These are phyloP conservation scores for Backusella macrospora DNA, from an alignment of 192 early-diverging fungal genomes.

Conservation along the genomic window DNA sequence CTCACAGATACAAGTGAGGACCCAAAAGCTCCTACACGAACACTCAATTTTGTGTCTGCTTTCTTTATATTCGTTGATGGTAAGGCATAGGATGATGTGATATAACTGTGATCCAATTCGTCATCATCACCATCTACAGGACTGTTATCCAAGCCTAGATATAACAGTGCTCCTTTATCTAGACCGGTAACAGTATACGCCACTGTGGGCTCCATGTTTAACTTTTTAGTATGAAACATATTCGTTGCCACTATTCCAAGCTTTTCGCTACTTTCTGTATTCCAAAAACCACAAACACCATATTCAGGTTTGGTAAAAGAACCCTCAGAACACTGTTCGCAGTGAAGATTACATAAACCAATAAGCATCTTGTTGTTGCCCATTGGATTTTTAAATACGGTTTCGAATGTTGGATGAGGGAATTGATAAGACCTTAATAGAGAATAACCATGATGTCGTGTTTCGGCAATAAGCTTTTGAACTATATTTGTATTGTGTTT, in stretches of 20 bases:
- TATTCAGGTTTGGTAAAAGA: background rate
- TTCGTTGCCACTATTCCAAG: background rate
- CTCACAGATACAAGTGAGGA: slow-evolving; percentile 3
- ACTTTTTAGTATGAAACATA: slow-evolving; percentile 4
- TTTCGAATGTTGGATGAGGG: slow-evolving; percentile 16
- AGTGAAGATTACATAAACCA: slow-evolving; percentile 26
- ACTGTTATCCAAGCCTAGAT: background rate
- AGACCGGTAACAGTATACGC: slow-evolving; percentile 10
- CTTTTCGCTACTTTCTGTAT: background rate
- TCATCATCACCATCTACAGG: background rate
- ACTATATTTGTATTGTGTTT: slow-evolving; percentile 20
- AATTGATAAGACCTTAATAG: slow-evolving; percentile 25
- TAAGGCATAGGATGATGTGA: background rate
- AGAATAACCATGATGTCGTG: background rate
- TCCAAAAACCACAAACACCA: slow-evolving; percentile 19
- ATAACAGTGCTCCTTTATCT: background rate
- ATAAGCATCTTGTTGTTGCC: slow-evolving; percentile 10
- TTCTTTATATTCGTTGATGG: background rate
- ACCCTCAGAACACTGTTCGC: slow-evolving; percentile 1
- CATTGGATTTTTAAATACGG: slow-evolving; percentile 30
- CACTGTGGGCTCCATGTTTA: background rate
- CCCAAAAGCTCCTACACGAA: background rate
- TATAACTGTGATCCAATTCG: background rate
- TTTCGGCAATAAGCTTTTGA: slow-evolving; percentile 3
- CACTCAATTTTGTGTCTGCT: background rate